phyloP scores from a whole-genome alignment of 2,329 filamentous ascomycete genomes.

The Aspergillus sp. region DNA sequence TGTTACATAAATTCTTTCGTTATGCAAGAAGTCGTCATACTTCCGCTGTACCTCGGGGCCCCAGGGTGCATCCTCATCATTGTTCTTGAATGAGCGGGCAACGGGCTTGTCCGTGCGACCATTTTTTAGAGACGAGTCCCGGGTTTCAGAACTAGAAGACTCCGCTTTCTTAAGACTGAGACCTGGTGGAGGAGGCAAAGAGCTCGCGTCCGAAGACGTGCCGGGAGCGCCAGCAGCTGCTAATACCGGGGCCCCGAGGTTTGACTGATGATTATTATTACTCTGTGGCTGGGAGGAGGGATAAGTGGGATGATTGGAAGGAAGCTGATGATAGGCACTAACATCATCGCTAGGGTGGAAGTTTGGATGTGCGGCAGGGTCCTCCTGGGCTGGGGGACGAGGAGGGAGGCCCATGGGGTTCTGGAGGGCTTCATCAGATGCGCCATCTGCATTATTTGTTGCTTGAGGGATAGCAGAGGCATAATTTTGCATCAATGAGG shows the following conservation, averaged over 20 bases:
- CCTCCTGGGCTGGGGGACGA: slow-evolving; percentile 40
- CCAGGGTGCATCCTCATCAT: slow-evolving; percentile 41
- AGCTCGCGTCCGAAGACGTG: slow-evolving; percentile 26
- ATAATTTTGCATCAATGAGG: slow-evolving; percentile 17
- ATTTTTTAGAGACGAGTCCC: slow-evolving; percentile 19
- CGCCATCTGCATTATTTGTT: slow-evolving; percentile 1
- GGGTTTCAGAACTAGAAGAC: slow-evolving; percentile 14
- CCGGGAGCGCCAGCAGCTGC: slow-evolving; percentile 29
- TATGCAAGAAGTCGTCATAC: slow-evolving; percentile 46
- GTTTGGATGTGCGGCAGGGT: slow-evolving; percentile 32
- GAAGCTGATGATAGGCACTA: slow-evolving; percentile 34
- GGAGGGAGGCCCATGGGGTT: slow-evolving; percentile 36
- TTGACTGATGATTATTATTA: slow-evolving; percentile 29
- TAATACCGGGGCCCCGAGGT: slow-evolving; percentile 15
- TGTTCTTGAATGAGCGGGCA: slow-evolving; percentile 14
- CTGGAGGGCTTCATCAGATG: slow-evolving; percentile 25
- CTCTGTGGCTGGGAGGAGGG: slow-evolving; percentile 18
- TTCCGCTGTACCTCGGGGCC: slow-evolving; percentile 43
- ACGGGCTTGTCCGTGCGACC: slow-evolving; percentile 21
- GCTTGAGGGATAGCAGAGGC: slow-evolving; percentile 22
- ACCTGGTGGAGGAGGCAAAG: slow-evolving; percentile 35
- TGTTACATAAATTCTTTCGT: slow-evolving; percentile 46
- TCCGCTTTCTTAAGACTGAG: slow-evolving; percentile 34
- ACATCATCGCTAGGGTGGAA: slow-evolving; percentile 33
- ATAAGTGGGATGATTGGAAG: slow-evolving; percentile 22